These are phyloP conservation scores for Mucor lusitanicus DNA, from an alignment of 371 early-diverging fungal genomes.

Conservation along the genomic window DNA sequence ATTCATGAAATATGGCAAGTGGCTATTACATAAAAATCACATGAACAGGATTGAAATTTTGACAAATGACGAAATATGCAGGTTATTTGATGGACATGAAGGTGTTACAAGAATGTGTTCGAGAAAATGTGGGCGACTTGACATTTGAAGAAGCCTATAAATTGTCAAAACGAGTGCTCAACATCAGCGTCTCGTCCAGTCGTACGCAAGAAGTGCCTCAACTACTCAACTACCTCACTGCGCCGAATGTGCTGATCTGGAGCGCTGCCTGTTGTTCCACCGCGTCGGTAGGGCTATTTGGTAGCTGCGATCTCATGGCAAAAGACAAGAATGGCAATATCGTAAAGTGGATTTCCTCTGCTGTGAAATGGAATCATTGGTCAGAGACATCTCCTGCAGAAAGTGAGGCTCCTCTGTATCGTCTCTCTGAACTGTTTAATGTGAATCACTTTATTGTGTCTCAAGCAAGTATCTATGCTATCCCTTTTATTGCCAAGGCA, in stretches of 20 bases:
- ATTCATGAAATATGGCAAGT: conserved; percentile 63
- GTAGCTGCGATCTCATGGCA: conserved; percentile 61
- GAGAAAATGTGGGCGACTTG: conserved; percentile 68
- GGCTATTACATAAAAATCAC: neutral
- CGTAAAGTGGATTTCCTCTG: conserved; percentile 65
- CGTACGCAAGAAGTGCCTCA: conserved; percentile 72
- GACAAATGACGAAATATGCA: conserved; percentile 9
- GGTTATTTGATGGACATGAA: conserved; percentile 73
- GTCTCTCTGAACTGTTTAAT: conserved; percentile 74
- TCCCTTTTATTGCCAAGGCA: conserved; percentile 64
- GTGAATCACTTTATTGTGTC: conserved; percentile 81
- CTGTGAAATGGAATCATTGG: conserved; percentile 57
- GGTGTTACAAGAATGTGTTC: conserved; percentile 69
- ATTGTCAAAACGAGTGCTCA: conserved; percentile 65
- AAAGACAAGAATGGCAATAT: conserved; percentile 69
- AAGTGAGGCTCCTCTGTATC: conserved; percentile 64
- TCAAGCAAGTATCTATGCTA: conserved; percentile 67
- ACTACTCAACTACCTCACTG: conserved; percentile 71
- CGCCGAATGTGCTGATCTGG: conserved; percentile 79
- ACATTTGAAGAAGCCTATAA: conserved; percentile 77
- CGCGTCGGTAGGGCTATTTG: conserved; percentile 63
- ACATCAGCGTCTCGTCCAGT: conserved; percentile 71
- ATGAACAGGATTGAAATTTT: neutral
- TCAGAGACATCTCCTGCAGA: conserved; percentile 51
- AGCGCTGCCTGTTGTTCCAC: conserved; percentile 74